Percentiles rank a stretch among this genome's conserved stretches.
Conservation (phyloP, 2,329 filamentous ascomycete genomes). For the Alternaria tenuissima region DNA sequence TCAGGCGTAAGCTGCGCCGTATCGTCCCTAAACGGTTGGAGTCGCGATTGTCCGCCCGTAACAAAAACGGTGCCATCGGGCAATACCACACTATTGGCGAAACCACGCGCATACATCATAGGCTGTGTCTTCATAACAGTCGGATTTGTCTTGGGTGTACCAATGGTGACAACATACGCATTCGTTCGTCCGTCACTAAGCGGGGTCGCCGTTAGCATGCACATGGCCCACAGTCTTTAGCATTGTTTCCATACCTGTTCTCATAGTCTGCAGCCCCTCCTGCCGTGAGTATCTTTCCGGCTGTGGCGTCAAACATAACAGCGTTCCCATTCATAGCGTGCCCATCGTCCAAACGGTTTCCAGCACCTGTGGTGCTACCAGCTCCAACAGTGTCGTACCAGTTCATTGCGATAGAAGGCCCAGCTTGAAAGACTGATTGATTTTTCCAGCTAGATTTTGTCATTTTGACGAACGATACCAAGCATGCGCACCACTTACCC, state of each 20-base stretch:
- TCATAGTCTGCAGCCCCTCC: constrained; percentile 60
- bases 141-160: constrained; percentile 32
- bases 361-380: constrained; percentile 55
- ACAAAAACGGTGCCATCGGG: constrained; percentile 49
- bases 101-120: constrained; percentile 42
- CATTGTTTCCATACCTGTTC: background rate
- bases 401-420: constrained; percentile 63
- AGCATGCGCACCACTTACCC: constrained; percentile 18
- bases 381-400: constrained; percentile 62
- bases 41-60: constrained; percentile 35
- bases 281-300: constrained; percentile 63
- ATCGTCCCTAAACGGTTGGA: constrained; percentile 31
- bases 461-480: background rate
- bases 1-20: constrained; percentile 30
- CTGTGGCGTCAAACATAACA: constrained; percentile 64
- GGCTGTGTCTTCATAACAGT: constrained; percentile 28
- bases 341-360: constrained; percentile 53
- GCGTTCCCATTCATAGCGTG: constrained; percentile 65
- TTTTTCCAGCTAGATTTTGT: constrained; percentile 51
- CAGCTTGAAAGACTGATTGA: constrained; percentile 62
- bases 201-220: background rate
- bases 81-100: constrained; percentile 39
- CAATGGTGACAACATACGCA: constrained; percentile 62
- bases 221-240: background rate
- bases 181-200: constrained; percentile 52